phyloP scores from a whole-genome alignment of 2,329 filamentous ascomycete species.

The Clonostachys sp. region DNA sequence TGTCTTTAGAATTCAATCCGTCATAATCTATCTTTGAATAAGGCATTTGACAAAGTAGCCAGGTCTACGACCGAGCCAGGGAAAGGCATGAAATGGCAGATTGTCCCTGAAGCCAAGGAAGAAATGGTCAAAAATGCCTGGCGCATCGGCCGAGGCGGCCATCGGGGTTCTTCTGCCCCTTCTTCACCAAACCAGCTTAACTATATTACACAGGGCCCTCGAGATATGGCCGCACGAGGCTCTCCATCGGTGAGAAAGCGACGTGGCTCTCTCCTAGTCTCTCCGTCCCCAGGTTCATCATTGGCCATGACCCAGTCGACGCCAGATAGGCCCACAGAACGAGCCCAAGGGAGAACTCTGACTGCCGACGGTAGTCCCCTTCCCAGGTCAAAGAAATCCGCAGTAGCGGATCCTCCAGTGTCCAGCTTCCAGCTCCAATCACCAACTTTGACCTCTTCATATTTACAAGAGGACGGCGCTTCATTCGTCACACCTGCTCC shows the following conservation, averaged over 20 bases:
- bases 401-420: constrained; percentile 34
- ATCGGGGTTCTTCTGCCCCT: constrained; percentile 64
- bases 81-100: constrained; percentile 99
- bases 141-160: constrained; percentile 57
- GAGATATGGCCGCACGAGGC: constrained; percentile 48
- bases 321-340: constrained; percentile 46
- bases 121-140: constrained; percentile 78
- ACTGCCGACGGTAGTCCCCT: constrained; percentile 58
- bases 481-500: constrained; percentile 71
- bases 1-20: constrained; percentile 78
- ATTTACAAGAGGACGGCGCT: constrained; percentile 52
- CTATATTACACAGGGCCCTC: constrained; percentile 55
- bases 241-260: constrained; percentile 50
- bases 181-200: constrained; percentile 61
- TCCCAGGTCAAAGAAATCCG: constrained; percentile 46
- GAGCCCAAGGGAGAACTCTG: constrained; percentile 26
- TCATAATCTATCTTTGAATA: constrained; percentile 93
- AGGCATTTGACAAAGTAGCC: constrained; percentile 89
- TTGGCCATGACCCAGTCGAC: constrained; percentile 50
- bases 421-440: constrained; percentile 51
- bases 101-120: constrained; percentile 76
- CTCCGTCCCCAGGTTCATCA: constrained; percentile 48
- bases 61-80: constrained; percentile 91
- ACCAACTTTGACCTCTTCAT: constrained; percentile 58
- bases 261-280: constrained; percentile 48